Conservation (phyloP, 2,329 filamentous ascomycete species). For the Fusarium heterosporum region DNA sequence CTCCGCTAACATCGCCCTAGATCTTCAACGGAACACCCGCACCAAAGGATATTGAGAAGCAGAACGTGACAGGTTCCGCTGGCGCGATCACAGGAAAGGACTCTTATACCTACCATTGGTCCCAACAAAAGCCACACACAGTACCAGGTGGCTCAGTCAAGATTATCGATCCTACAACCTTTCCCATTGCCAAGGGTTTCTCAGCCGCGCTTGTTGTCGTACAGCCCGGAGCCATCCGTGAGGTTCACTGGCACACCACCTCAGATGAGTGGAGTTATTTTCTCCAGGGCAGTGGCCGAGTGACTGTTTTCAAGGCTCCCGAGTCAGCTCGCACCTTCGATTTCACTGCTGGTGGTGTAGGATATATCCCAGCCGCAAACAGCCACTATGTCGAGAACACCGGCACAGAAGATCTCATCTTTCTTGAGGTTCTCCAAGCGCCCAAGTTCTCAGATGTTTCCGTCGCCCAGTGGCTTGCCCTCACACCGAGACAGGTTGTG, state of each 20-base stretch:
- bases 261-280: constrained; percentile 26
- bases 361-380: constrained; percentile 16
- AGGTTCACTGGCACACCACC: constrained; percentile 24
- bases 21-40: constrained; percentile 24
- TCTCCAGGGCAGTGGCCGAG: constrained; percentile 11
- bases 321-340: constrained; percentile 13
- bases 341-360: constrained; percentile 14
- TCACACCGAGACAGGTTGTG: constrained; percentile 15
- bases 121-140: constrained; percentile 18
- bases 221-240: constrained; percentile 6
- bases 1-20: background rate
- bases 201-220: constrained; percentile 14
- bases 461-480: constrained; percentile 16
- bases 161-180: constrained; percentile 11
- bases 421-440: constrained; percentile 22
- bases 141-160: constrained; percentile 19
- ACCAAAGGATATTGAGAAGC: constrained; percentile 14
- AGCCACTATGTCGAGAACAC: constrained; percentile 26
- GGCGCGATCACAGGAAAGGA: background rate
- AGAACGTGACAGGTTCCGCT: constrained; percentile 3
- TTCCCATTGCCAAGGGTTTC: constrained; percentile 15
- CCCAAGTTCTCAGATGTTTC: constrained; percentile 20
- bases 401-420: constrained; percentile 10
- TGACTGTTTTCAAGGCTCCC: constrained; percentile 12
- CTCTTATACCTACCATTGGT: constrained; percentile 28